Base-by-base conservation (phyloP, 2,329 filamentous ascomycete genomes). In the Ophiostoma pallidulum region DNA sequence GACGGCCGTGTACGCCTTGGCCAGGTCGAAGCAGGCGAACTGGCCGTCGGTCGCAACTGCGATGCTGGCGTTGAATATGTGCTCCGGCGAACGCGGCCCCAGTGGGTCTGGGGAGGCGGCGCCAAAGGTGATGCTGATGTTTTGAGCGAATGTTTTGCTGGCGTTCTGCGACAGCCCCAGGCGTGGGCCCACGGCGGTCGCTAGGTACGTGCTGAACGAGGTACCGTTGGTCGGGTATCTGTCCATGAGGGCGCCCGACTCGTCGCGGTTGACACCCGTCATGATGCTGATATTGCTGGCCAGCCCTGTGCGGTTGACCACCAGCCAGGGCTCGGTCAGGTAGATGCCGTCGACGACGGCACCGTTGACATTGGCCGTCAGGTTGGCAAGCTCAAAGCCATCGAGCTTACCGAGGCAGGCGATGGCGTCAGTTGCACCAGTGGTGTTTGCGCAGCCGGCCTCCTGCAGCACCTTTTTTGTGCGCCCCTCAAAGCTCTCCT, bases 221-320 rank as follows among this genome's bases (percentile, higher is more conserved):
- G 42, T 43, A 37, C 44, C 49, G 44, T 49, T 46, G 20, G 45
- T 18, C 13, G 57, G 50, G 54, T 53, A 53, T 28, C 54, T 49
- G 41, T 53, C 55, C 35, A 60, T 50, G 24, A 56, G 41, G 8
- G 60, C 53, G 40, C 58, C 58, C 14, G 51, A 41, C 48, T 61
- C 60, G 54, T 62, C 59, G 24, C 66, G 60, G 56, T 63, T 67
- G 37, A 59, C 55, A 52, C 66, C 66, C 6, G 62, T 59, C 53
- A 68, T 57, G 37, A 66, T 56, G 14, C 58, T 55, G 9, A 68
- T 58, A 45, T 57, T 52, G 18, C 54, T 41, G 1, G 57, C 49
- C 35, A 51, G 51, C 7, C 24, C 32, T 32, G 57, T 53, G 1
- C 53, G 48, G 51, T 61, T 60, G 47, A 65, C 54, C n/a, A 57